Evolutionary conservation across 441 rosid genomes (phyloP), one percentile per base, ranked within the genome.

Genomic region (Codiaeum variegatum): DNA sequence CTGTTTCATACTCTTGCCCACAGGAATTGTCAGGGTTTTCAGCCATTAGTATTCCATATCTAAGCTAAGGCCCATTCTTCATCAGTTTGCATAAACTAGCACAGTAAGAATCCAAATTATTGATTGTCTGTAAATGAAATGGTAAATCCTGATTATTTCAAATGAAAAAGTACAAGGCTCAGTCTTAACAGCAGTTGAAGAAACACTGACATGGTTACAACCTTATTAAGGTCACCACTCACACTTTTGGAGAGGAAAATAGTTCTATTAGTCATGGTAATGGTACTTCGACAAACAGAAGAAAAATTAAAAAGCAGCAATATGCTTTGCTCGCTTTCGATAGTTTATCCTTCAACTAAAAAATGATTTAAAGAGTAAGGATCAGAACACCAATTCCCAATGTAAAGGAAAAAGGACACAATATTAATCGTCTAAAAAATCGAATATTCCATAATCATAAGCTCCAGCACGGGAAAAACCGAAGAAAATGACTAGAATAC

Each of bases 301-400:
- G 15, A 19, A 47, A 47, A 5, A 47, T 13, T 16, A 44, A 15
- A 18, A 18, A 66, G 58, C 9, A 46, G 40, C 28, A 47, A 26
- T 55, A 66, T 16, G 42, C 36, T 47, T 66, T 47, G 31, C 24
- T 66, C 70, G 9, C 70, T 66, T 47, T 66, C 40, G 47, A 66
- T 29, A 19, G 26, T 46, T 47, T 46, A 66, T 46, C 40, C 58
- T 55, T 66, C 70, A 66, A 66, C 26, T 28, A 4, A 52, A 47
- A 24, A 66, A 66, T 47, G 58, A 31, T 66, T 28, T 24, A 66
- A 47, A 21, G 34, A 32, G 29, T 42, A 66, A 66, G 65, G 36
- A 18, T 15, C 54, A 66, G 46, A 66, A 31, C 47, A 38, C 31
- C 42, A 52, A 66, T 55, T 26, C 34, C 47, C 58, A 7, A 28